phyloP scores from a whole-genome alignment of 1,139 yeast genomes.

The Torulaspora pretoriensis region DNA sequence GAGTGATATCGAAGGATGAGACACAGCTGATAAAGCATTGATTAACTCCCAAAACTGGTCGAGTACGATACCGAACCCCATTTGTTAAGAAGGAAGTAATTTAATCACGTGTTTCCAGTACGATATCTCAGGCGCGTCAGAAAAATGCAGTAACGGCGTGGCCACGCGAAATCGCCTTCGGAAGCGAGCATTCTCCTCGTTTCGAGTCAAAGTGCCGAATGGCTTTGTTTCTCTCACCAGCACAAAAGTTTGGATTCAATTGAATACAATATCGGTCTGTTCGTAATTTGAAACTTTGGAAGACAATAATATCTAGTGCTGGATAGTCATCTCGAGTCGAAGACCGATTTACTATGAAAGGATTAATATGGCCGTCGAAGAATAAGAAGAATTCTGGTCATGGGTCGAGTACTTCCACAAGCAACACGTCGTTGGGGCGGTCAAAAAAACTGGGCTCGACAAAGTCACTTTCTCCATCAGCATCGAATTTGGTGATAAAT shows the following conservation, averaged over 20 bases:
- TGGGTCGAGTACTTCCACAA: constrained; percentile 7
- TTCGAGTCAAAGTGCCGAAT: constrained; percentile 3
- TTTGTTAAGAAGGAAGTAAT: too few species aligned
- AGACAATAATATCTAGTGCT: neutral
- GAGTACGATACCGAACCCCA: too few species aligned
- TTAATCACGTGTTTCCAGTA: too few species aligned
- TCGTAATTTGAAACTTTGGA: neutral
- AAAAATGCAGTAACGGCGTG: constrained; percentile 1
- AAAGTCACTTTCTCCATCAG: constrained; percentile 8
- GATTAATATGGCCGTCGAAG: constrained; percentile 18
- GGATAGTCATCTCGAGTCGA: constrained; percentile 1
- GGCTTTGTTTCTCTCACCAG: neutral
- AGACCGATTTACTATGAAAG: constrained; percentile 10
- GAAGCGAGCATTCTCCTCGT: constrained; percentile 12
- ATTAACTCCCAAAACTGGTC: too few species aligned
- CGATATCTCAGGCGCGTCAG: neutral
- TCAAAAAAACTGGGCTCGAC: constrained; percentile 2
- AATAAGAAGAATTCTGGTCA: constrained; percentile 11
- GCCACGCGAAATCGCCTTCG: constrained; percentile 4
- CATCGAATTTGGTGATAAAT: neutral
- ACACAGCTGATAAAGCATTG: too few species aligned
- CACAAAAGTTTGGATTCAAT: neutral
- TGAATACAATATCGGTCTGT: neutral
- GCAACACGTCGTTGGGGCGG: constrained; percentile 2
- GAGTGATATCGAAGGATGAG: too few species aligned